Evolutionary conservation across 148 eudicot species (phyloP), one percentile per base, ranked within the genome.

Genomic region (Talinum fruticosum): DNA sequence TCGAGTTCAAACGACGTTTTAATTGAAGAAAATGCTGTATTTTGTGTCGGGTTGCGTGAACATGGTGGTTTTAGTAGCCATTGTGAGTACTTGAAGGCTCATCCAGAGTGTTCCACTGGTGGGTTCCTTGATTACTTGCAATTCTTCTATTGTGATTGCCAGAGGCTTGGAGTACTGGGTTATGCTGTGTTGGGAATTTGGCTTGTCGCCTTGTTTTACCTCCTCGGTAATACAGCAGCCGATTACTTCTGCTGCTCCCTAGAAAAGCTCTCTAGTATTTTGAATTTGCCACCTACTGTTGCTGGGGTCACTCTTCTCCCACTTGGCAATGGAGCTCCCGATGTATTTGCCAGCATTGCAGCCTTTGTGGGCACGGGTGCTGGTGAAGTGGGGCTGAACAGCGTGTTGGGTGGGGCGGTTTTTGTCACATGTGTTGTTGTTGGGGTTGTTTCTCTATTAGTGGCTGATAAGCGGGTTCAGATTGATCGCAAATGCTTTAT

Each of bases 301-400:
- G 99, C 97, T 10, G 99, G 99, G 21, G 99, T 95, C 6, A 84
- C 97, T 66, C 85, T 95, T 62, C 97, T 95, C 80, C 99, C 99
- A 0, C 89, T 95, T 45, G 99, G 99, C 14, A 95, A 95, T 79
- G 99, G 99, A 44, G 99, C 99, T 62, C 96, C 99, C 0, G 99
- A 95, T 85, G 99, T 95, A 24, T 95, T 95, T 84, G 97, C 99
- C 21, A 93, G 99, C 80, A 91, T 95, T 77, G 99, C 99, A 7
- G 88, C 99, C 29, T 95, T 95, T 84, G 80, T 95, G 32, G 99
- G 99, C 28, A 84, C 85, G 1, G 94, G 88, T 74, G 85, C 91
- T 23, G 96, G 99, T 53, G 96, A 91, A 3, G 96, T 95, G 49
- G 99, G 99, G 7, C 80, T 95, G 64, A 92, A 95, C 77, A 92